phyloP scores from a whole-genome alignment of 176 grass and related monocot species.

The Dendrocalamus sinicus region DNA sequence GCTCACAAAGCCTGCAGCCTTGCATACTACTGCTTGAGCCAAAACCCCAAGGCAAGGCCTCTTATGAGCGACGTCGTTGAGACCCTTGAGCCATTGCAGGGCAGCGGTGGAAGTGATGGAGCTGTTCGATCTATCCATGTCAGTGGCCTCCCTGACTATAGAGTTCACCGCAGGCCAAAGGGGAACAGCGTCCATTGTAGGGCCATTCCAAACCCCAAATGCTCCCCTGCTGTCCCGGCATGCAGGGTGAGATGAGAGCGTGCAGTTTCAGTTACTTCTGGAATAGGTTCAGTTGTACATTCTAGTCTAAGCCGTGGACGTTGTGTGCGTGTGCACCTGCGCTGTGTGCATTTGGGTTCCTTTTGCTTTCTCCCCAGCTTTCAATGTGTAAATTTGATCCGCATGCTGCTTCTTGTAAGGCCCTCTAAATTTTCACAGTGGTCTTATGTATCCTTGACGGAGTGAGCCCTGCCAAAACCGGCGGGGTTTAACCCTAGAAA shows the following conservation, averaged over 20 bases:
- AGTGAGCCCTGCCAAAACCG: slow-evolving; percentile 51
- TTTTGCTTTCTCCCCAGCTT: slow-evolving; percentile 39
- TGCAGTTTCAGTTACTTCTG: slow-evolving; percentile 45
- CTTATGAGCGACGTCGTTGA: slow-evolving; percentile 93
- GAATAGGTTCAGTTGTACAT: slow-evolving; percentile 68
- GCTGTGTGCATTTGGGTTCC: slow-evolving; percentile 32
- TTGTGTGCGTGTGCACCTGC: slow-evolving; percentile 14
- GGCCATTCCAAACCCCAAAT: slow-evolving; percentile 65
- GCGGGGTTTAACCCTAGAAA: slow-evolving; percentile 58
- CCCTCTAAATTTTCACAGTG: slow-evolving; percentile 55
- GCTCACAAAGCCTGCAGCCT: slow-evolving; percentile 94
- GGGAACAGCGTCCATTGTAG: slow-evolving; percentile 59
- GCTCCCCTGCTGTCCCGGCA: slow-evolving; percentile 64
- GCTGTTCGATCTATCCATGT: slow-evolving; percentile 41
- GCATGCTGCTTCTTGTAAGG: slow-evolving; percentile 58
- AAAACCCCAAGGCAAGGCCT: slow-evolving; percentile 89
- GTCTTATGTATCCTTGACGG: slow-evolving; percentile 59
- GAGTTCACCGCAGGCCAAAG: slow-evolving; percentile 45
- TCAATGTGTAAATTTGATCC: slow-evolving; percentile 70
- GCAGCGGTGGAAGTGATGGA: slow-evolving; percentile 44
- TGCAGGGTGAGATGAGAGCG: slow-evolving; percentile 80
- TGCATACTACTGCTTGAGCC: slow-evolving; percentile 94
- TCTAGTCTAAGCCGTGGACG: slow-evolving; percentile 37
- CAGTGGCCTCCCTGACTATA: slow-evolving; percentile 56
- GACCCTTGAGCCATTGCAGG: slow-evolving; percentile 80